Base-by-base conservation (phyloP, 345 rosid species). In the Sisymbrium irio region DNA sequence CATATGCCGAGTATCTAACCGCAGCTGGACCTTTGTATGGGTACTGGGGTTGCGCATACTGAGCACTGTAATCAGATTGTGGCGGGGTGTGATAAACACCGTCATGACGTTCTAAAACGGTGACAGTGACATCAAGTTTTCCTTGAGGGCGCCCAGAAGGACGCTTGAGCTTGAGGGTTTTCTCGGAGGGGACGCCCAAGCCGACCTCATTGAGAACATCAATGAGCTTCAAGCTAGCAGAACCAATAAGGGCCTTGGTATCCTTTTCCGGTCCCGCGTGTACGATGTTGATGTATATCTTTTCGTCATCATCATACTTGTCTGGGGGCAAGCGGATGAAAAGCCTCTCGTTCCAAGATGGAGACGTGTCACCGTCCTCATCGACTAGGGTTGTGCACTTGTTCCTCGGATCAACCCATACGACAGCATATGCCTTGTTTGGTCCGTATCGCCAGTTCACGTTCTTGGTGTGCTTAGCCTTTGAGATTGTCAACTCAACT, bases 71-170 rank as follows among this genome's bases (percentile, higher is more conserved):
- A 12, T 72, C 75, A 3, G 82, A 6, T 2, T 76, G 81, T 7
- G 74, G 74, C 9, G 71, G 80, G 9, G 77, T 18, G 12, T 32
- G 8, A 5, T 77, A 35, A 12, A 69, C 13, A 40, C 72, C 78
- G 47, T 67, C 74, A 9, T 72, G 72, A 4, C 82, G 65, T 7
- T 84, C 87, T 33, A 72, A 51, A 33, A 90, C 69, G 22, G 70
- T 42, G 27, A 90, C 85, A 37, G 50, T 59, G 13, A 88, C 89
- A 0, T 90, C 93, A 6, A 90, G 17, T 47, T 93, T 90, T 4
- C 98, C 97, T 0, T 93, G 98, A 8, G 98, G 96, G 9, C 98
- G 77, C 28, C 97, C 96, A 0, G 97, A 93, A 3, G 97, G 95
- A 22, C 97, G 96, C 81, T 86, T 88, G 70, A 90, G 87, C 36